Evolutionary conservation across 352 stramenopile species (phyloP), one percentile per base, ranked within the genome.

Genomic region (Phytophthora syringae): DNA sequence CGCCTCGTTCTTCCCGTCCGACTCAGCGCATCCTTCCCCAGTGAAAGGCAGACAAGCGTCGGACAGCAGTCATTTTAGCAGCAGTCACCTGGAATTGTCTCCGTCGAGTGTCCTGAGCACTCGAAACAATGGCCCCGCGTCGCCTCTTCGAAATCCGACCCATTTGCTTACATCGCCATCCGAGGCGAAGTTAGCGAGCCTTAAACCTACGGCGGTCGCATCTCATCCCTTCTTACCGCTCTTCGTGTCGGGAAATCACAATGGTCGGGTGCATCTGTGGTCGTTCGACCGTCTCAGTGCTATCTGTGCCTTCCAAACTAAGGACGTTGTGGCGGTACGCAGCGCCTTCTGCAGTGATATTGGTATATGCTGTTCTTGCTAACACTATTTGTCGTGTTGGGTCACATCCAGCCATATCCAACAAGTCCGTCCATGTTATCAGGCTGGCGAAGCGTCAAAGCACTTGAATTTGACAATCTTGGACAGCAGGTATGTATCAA

Each of bases 221-320:
- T 89, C 85, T 1, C 88, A 96, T 52, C 88, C 88, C 7, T 90
- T 86, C 42, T 59, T 96, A 10, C 82, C 88, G 16, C 62, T 94
- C 9, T 96, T 95, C 48, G 83, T 88, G 34, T 93, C 86, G 1
- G 88, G 88, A 36, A 93, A 85, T 47, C 80, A 90, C 43, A 94
- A 94, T 52, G 88, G 88, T 1, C 80, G 80, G 48, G 74, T 95
- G 24, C 86, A 95, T 56, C 39, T 96, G 49, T 96, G 86, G 88
- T 92, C 86, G 0, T 96, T 86, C 60, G 88, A 96, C 52, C 90
- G 84, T 30, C 65, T 94, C 20, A 94, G 82, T 63, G 59, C 81
- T 15, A 64, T 90, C 30, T 90, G 72, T 47, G 65, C 78, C 15
- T 94, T 92, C 55, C 84, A 88, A 72, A 84, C 71, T 12, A 80